Evolutionary conservation across 306 rosid genomes (phyloP).

Genomic region (Prunus mongolica): DNA sequence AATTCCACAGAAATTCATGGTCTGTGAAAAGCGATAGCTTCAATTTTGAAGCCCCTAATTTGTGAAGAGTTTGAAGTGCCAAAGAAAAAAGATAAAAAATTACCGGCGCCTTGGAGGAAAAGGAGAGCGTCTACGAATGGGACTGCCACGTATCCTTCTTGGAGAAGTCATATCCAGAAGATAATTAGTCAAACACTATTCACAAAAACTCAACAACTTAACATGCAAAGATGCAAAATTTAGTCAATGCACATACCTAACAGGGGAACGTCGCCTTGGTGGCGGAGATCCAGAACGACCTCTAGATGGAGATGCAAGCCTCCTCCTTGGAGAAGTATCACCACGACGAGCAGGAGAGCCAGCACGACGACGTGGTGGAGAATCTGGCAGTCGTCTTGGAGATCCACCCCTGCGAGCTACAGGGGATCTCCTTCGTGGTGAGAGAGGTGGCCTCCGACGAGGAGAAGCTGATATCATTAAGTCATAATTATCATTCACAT

Average conservation of each 20-base stretch:
- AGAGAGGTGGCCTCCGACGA: conserved; percentile 63
- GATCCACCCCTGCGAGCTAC: conserved; percentile 81
- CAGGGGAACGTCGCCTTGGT: conserved; percentile 84
- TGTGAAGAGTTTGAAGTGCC: background rate
- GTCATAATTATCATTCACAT: conserved; percentile 15
- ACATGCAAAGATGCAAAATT: background rate
- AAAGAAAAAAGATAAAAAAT: background rate
- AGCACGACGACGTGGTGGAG: conserved; percentile 65
- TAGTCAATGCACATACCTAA: conserved; percentile 43
- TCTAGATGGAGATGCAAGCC: conserved; percentile 76
- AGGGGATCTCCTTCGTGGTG: conserved; percentile 92
- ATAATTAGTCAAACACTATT: conserved; percentile 1
- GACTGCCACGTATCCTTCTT: conserved; percentile 89
- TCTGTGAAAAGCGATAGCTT: background rate
- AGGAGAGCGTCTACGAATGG: conserved; percentile 82
- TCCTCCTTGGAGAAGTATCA: conserved; percentile 80
- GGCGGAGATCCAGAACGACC: conserved; percentile 84
- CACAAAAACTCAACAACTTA: background rate
- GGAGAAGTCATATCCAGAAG: conserved; percentile 47
- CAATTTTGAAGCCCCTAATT: background rate
- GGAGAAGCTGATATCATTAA: conserved; percentile 61
- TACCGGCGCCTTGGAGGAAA: conserved; percentile 93
- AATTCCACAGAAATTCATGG: background rate
- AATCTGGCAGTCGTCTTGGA: conserved; percentile 66
- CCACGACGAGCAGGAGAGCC: conserved; percentile 79